Evolutionary conservation across 202 grass and related monocot species (phyloP).

Genomic region (Cymbopogon flexuosus): DNA sequence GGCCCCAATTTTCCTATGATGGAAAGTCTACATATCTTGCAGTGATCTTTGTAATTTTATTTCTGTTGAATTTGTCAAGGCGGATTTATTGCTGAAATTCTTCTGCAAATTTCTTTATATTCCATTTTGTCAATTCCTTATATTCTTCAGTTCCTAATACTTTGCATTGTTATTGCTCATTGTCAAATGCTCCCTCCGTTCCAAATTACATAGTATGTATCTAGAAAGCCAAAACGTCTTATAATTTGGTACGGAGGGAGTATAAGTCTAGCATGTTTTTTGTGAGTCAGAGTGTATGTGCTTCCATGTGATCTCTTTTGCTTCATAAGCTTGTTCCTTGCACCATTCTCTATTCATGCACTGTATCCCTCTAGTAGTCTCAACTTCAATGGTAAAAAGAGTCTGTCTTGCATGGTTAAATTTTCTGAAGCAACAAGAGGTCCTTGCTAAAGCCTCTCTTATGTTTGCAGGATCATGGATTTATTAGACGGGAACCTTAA

Average conservation of each 20-base stretch:
- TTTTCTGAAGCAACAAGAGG: background rate
- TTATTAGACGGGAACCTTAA: constrained; percentile 63
- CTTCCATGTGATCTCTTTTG: constrained; percentile 17
- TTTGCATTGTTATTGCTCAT: constrained; percentile 11
- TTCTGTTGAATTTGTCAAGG: background rate
- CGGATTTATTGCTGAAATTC: background rate
- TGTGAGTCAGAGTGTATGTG: constrained; percentile 1
- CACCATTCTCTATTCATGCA: constrained; percentile 2
- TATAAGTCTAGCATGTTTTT: background rate
- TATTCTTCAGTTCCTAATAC: background rate
- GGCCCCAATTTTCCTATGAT: background rate
- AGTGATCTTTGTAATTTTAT: background rate
- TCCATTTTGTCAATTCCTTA: background rate
- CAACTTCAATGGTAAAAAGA: constrained; percentile 13
- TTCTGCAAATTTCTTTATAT: constrained; percentile 2
- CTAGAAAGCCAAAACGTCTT: too few relatives aligned
- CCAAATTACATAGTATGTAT: too few relatives aligned
- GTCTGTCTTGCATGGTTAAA: background rate
- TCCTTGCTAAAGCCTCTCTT: constrained; percentile 27
- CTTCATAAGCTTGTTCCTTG: constrained; percentile 18
- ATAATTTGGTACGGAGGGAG: too few relatives aligned
- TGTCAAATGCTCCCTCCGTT: background rate
- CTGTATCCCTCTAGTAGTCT: background rate
- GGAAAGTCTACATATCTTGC: background rate
- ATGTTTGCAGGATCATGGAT: constrained; percentile 65